Evolutionary conservation across 2,329 filamentous ascomycete species (phyloP).

Genomic region (Ophiostoma sp.): DNA sequence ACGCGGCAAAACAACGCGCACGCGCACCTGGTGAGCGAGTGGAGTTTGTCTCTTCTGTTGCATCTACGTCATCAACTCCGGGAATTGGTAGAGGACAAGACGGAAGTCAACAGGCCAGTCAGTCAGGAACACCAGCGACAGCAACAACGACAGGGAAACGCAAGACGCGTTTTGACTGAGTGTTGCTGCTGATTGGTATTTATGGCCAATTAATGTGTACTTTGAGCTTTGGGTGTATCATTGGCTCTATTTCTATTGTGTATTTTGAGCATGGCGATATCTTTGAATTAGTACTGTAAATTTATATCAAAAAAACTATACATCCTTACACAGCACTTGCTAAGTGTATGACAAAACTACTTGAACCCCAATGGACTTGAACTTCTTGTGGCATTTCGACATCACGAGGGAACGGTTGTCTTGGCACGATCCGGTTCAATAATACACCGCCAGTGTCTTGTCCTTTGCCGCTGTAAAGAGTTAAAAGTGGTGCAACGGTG

Average conservation of each 20-base stretch:
- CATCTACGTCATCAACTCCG: constrained; percentile 33
- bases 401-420: not conserved
- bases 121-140: constrained; percentile 36
- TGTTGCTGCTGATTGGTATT: not conserved
- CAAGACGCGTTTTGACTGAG: constrained; percentile 40
- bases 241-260: not conserved
- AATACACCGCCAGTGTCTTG: not conserved
- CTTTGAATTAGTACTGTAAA: not conserved
- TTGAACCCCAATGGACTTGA: not conserved
- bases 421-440: not conserved
- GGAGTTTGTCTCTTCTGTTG: constrained; percentile 50
- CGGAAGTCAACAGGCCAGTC: constrained; percentile 35
- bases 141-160: constrained; percentile 35
- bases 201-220: not conserved
- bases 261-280: not conserved
- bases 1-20: constrained; percentile 47
- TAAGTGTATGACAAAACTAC: not conserved
- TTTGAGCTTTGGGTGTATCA: not conserved
- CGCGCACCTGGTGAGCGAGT: constrained; percentile 46
- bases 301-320: not conserved
- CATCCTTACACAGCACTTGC: not conserved
- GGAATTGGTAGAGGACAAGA: not conserved
- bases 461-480: not conserved
- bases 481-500: not conserved
- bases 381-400: not conserved